Evolutionary conservation across 257 asterid genomes (phyloP).

Genomic region (Przewalskia tangutica): DNA sequence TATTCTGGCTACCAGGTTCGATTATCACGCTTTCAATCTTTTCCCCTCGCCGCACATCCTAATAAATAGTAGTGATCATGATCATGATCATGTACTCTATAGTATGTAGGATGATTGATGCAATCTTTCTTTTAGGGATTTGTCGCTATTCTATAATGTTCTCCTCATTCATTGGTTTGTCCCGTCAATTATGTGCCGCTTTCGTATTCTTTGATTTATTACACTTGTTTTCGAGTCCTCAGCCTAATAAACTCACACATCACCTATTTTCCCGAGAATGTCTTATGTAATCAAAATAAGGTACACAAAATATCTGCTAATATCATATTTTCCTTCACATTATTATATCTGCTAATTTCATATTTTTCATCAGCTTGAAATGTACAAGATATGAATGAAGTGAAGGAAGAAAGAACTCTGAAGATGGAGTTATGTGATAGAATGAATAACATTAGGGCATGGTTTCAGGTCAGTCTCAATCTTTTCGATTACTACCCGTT

Average conservation of each 20-base stretch:
- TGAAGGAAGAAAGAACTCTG: neutral
- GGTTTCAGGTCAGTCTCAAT: neutral
- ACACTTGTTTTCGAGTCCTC: neutral
- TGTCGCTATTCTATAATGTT: neutral
- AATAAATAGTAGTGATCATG: neutral
- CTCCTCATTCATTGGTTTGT: neutral
- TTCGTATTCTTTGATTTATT: neutral
- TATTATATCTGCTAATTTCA: neutral
- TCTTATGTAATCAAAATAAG: too few relatives aligned
- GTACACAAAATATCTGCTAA: neutral
- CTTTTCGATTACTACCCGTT: too few relatives aligned
- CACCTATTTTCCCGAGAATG: too few relatives aligned
- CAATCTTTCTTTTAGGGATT: conserved; percentile 6
- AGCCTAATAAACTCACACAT: neutral
- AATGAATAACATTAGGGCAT: neutral
- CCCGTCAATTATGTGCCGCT: neutral
- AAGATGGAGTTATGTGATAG: neutral
- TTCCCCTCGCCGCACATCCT: neutral
- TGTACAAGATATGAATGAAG: neutral
- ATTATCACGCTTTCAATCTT: too few relatives aligned
- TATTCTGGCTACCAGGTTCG: too few relatives aligned
- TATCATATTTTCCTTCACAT: neutral
- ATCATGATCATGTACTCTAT: neutral
- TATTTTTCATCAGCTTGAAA: neutral
- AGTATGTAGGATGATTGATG: neutral